Percentiles rank a stretch among this genome's conserved stretches.
These are phyloP conservation scores for Neurospora crassa DNA, from an alignment of 2,329 filamentous ascomycete species.

Conservation along the genomic window DNA sequence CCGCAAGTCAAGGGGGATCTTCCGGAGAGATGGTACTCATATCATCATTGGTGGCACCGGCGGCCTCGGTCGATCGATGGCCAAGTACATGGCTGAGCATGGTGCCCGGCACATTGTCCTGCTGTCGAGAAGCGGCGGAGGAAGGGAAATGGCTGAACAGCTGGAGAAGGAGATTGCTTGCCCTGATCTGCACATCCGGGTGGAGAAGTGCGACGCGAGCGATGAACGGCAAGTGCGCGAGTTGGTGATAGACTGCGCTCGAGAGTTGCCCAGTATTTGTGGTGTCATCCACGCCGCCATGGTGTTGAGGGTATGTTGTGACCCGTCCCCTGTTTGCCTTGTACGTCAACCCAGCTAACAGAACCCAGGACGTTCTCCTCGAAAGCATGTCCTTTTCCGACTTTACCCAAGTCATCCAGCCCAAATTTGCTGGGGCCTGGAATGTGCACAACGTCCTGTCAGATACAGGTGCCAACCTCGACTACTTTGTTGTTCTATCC, in stretches of 20 bases:
- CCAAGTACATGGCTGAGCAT: slow-evolving; percentile 18
- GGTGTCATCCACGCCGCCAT: slow-evolving; percentile 25
- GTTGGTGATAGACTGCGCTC: slow-evolving; percentile 15
- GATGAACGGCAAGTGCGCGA: slow-evolving; percentile 14
- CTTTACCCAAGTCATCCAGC: slow-evolving; percentile 18
- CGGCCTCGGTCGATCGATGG: slow-evolving; percentile 18
- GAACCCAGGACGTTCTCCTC: slow-evolving; percentile 16
- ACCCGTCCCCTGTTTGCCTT: slow-evolving; percentile 10
- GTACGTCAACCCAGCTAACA: slow-evolving; percentile 10
- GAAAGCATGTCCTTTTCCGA: slow-evolving; percentile 16
- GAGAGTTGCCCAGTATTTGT: slow-evolving; percentile 20
- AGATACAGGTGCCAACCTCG: slow-evolving; percentile 4
- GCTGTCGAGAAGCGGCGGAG: slow-evolving; percentile 16
- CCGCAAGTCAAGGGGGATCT: slow-evolving; percentile 8
- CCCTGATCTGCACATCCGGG: slow-evolving; percentile 15
- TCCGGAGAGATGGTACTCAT: slow-evolving; percentile 14
- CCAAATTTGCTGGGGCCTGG: slow-evolving; percentile 16
- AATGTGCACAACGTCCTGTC: slow-evolving; percentile 15
- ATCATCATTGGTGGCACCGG: slow-evolving; percentile 18
- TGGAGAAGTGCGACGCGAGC: slow-evolving; percentile 21
- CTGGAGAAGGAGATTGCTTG: slow-evolving; percentile 15
- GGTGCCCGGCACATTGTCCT: slow-evolving; percentile 18
- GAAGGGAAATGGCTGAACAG: slow-evolving; percentile 10
- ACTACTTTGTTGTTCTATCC: slow-evolving; percentile 19
- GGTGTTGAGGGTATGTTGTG: slow-evolving; percentile 20